Percentiles rank a stretch among this genome's conserved stretches.
These are phyloP conservation scores for Cladosporium colombiae DNA, from an alignment of 2,329 filamentous ascomycete species.

Conservation along the genomic window DNA sequence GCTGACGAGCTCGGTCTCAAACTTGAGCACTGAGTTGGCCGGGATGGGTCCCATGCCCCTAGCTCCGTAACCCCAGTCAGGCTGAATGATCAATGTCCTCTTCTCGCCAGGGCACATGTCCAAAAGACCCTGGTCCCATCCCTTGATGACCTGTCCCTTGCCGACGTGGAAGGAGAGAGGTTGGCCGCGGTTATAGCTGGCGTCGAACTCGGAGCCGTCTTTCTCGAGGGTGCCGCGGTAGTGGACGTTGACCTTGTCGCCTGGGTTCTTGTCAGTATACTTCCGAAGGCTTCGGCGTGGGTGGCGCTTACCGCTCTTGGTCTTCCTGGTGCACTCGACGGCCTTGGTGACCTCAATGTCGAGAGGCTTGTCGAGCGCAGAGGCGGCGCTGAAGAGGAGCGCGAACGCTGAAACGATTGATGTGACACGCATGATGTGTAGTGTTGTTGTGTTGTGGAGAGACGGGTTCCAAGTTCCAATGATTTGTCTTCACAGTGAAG, in stretches of 20 bases:
- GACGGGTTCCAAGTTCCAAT: conserved; percentile 4
- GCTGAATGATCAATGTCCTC: conserved; percentile 84
- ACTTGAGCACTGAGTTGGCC: conserved; percentile 77
- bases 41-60: conserved; percentile 73
- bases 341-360: conserved; percentile 74
- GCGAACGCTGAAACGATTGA: conserved; percentile 28
- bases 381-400: conserved; percentile 26
- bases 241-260: conserved; percentile 51
- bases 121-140: conserved; percentile 87
- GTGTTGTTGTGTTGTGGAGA: background rate
- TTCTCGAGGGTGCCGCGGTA: conserved; percentile 52
- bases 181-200: conserved; percentile 71
- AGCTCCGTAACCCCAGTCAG: conserved; percentile 79
- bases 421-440: conserved; percentile 45
- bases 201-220: conserved; percentile 79
- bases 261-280: conserved; percentile 25
- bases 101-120: conserved; percentile 98
- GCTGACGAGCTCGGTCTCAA: conserved; percentile 85
- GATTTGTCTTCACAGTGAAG: background rate
- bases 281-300: background rate
- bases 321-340: conserved; percentile 62
- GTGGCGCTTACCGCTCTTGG: conserved; percentile 15
- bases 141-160: conserved; percentile 81
- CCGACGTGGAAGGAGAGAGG: conserved; percentile 83
- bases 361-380: conserved; percentile 57